Evolutionary conservation across 306 rosid species (phyloP).

Genomic region (Senna siamea): DNA sequence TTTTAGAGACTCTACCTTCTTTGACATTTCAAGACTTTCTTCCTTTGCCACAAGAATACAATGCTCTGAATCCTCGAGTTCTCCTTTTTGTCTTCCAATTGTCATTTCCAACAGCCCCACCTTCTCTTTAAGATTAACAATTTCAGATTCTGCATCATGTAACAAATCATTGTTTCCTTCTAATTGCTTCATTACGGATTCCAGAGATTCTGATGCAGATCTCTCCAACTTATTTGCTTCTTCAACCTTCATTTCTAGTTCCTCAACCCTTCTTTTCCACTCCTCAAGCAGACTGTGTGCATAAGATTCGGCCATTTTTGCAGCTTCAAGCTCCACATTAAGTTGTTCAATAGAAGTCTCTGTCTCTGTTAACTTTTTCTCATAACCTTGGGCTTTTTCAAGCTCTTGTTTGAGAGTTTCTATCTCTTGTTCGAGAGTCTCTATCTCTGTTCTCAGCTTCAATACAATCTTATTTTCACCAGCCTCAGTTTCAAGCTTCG

Average conservation of each 20-base stretch:
- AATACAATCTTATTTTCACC: constrained; percentile 57
- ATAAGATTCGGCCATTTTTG: constrained; percentile 86
- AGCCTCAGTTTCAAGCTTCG: constrained; percentile 73
- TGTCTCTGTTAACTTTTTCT: constrained; percentile 61
- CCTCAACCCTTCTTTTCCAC: constrained; percentile 66
- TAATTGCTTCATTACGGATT: constrained; percentile 70
- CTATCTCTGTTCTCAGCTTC: constrained; percentile 68
- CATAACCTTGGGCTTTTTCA: constrained; percentile 54
- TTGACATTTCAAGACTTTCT: constrained; percentile 62
- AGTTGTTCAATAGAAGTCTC: constrained; percentile 77
- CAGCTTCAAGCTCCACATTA: constrained; percentile 84
- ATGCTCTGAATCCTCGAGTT: constrained; percentile 72
- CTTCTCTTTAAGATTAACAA: constrained; percentile 72
- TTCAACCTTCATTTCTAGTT: constrained; percentile 64
- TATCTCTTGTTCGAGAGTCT: constrained; percentile 62
- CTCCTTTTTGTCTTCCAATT: constrained; percentile 67
- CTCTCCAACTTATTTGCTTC: constrained; percentile 77
- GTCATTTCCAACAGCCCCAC: constrained; percentile 81
- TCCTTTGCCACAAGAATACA: constrained; percentile 58
- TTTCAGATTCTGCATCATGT: constrained; percentile 76
- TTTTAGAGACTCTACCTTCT: constrained; percentile 57
- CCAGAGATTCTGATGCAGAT: constrained; percentile 83
- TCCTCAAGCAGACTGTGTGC: constrained; percentile 72
- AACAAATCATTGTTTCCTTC: constrained; percentile 71
- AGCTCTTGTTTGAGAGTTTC: constrained; percentile 66